phyloP scores from a whole-genome alignment of 1,139 yeast genomes.

The Protomyces gravidus region DNA sequence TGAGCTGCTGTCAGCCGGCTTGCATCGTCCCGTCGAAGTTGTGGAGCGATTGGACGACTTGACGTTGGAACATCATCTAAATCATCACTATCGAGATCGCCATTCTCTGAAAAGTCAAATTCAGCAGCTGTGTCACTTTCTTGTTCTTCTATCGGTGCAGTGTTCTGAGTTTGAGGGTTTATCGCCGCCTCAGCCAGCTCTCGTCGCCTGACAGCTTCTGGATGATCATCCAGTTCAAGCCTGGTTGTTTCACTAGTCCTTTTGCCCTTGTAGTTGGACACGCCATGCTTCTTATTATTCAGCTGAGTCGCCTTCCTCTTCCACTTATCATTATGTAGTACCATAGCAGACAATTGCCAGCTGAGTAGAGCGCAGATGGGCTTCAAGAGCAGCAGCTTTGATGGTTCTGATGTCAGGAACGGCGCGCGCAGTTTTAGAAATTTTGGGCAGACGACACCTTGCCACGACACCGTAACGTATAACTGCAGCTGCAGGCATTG shows the following conservation, averaged over 20 bases:
- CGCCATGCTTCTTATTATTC: constrained; percentile 3
- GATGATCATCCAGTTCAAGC: background rate
- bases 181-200: background rate
- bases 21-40: background rate
- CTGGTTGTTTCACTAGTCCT: background rate
- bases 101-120: background rate
- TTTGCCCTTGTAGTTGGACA: background rate
- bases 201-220: background rate
- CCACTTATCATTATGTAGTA: constrained; percentile 25
- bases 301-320: constrained; percentile 20
- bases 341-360: constrained; percentile 14
- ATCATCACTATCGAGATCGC: background rate
- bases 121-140: background rate
- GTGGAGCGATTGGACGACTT: background rate
- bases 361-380: too few species aligned
- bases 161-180: too few species aligned
- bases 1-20: background rate
- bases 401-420: background rate
- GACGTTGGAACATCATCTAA: background rate
- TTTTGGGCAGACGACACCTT: too few species aligned
- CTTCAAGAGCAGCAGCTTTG: background rate
- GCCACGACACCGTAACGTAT: constrained; percentile 5
- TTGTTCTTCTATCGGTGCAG: background rate
- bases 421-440: background rate
- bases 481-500: too few species aligned